phyloP scores from a whole-genome alignment of 140 eudicot species.

The Eryngium alpinum region DNA sequence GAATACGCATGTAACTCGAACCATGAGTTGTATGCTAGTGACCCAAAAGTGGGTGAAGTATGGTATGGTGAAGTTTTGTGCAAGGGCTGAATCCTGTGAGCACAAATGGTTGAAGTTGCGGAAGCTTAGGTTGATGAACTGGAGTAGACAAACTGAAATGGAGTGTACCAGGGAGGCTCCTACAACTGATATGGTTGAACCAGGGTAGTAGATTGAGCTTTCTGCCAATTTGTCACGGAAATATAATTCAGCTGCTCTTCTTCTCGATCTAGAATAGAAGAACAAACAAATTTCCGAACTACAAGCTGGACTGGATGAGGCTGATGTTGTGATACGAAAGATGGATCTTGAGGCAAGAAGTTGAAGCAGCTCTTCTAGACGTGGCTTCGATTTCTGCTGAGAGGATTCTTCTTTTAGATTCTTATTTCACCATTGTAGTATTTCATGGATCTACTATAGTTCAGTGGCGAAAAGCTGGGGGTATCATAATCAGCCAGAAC shows the following conservation, averaged over 20 bases:
- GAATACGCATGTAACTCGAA: no score
- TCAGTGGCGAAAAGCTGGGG: slow-evolving; percentile 99
- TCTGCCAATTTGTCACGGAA: slow-evolving; percentile 15
- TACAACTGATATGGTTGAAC: no score
- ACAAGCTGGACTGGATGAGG: slow-evolving; percentile 73
- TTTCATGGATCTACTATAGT: slow-evolving; percentile 94
- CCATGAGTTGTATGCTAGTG: no score
- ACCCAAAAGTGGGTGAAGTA: no score
- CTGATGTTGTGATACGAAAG: slow-evolving; percentile 89
- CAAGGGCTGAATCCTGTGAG: no score
- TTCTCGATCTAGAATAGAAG: slow-evolving; percentile 37
- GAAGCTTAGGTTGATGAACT: no score
- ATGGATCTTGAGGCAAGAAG: slow-evolving; percentile 61
- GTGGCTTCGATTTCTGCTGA: slow-evolving; percentile 92
- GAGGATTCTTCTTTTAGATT: slow-evolving; percentile 76
- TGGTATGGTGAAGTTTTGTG: no score
- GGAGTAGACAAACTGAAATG: no score
- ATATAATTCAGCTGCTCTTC: slow-evolving; percentile 13
- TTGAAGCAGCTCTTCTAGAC: slow-evolving; percentile 87
- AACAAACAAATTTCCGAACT: slow-evolving; percentile 59
- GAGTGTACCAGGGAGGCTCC: no score
- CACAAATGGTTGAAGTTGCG: no score
- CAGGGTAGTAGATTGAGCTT: slow-evolving; percentile 5
- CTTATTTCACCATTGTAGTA: slow-evolving; percentile 82
- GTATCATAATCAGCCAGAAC: slow-evolving; percentile 86